Conservation (phyloP, 768 basidiomycete genomes). For the Suillus clintonianus region DNA sequence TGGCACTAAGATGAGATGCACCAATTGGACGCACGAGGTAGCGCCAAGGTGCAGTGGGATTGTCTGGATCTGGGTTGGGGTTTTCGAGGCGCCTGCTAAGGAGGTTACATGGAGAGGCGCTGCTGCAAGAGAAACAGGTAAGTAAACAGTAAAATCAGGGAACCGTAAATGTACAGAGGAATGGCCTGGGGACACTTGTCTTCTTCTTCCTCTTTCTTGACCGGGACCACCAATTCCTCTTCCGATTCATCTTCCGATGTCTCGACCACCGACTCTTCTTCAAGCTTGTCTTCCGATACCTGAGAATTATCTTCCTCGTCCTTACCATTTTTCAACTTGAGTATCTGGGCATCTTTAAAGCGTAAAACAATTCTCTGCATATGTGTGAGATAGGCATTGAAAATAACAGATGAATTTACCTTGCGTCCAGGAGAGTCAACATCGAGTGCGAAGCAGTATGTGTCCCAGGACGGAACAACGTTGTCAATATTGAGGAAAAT, state of each 20-base stretch:
- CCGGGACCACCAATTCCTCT: background rate
- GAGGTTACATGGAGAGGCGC: background rate
- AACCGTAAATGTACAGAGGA: background rate
- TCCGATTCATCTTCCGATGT: background rate
- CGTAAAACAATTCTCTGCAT: background rate
- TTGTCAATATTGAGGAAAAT: constrained; percentile 2
- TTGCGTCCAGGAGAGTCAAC: background rate
- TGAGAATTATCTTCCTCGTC: background rate
- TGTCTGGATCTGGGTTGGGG: background rate
- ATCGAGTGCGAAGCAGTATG: constrained; percentile 1
- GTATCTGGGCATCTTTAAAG: background rate
- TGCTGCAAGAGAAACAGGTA: background rate
- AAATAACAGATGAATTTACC: background rate
- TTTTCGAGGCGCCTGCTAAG: background rate
- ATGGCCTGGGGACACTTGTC: background rate
- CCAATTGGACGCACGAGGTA: background rate
- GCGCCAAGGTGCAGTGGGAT: background rate
- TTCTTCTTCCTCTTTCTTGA: background rate
- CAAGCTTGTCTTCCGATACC: too few species aligned
- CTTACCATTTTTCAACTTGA: background rate
- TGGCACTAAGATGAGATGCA: background rate
- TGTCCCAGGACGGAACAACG: background rate
- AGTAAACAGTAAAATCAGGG: background rate
- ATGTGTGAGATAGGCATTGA: background rate
- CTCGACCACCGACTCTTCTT: background rate